A percentile compares a stretch with the other conserved stretches of the same genome.
phyloP scores from a whole-genome alignment of 768 basidiomycete genomes.

The Cubamyces sp. region DNA sequence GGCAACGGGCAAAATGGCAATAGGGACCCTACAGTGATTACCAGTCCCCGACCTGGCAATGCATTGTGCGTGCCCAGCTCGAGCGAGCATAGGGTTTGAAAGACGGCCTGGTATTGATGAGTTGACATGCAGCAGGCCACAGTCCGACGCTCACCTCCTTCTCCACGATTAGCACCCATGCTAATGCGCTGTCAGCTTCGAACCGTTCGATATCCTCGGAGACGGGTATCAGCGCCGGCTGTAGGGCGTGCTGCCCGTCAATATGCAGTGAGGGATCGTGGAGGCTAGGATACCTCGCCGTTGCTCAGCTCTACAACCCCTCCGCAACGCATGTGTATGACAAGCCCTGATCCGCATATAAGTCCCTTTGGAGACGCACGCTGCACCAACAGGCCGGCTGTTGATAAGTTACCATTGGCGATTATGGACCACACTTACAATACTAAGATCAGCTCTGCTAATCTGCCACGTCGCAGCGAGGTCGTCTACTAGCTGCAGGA shows the following conservation, averaged over 20 bases:
- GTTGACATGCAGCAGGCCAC: no score
- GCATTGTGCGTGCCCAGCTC: conserved; percentile 51
- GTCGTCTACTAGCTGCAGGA: conserved; percentile 82
- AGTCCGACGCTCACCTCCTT: conserved; percentile 74
- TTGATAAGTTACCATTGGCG: neutral
- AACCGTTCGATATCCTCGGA: conserved; percentile 72
- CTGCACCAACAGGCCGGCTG: conserved; percentile 42
- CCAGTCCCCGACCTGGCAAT: conserved; percentile 66
- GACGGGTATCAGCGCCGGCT: conserved; percentile 81
- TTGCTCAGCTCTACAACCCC: conserved; percentile 55
- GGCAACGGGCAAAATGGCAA: neutral
- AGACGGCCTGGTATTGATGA: conserved; percentile 72
- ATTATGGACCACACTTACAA: conserved; percentile 51
- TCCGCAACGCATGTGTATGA: conserved; percentile 60
- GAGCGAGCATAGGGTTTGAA: conserved; percentile 77
- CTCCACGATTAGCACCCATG: conserved; percentile 89
- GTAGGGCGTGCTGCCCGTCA: neutral
- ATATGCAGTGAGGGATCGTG: neutral
- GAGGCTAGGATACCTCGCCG: conserved; percentile 52
- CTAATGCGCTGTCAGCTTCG: conserved; percentile 52
- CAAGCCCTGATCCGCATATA: conserved; percentile 68
- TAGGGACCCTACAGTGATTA: conserved; percentile 66
- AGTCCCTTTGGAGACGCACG: conserved; percentile 91
- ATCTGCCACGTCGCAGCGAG: conserved; percentile 82
- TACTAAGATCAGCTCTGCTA: conserved; percentile 75